Evolutionary conservation across 2,329 filamentous ascomycete genomes (phyloP).

Genomic region (Aspergillus piperis): DNA sequence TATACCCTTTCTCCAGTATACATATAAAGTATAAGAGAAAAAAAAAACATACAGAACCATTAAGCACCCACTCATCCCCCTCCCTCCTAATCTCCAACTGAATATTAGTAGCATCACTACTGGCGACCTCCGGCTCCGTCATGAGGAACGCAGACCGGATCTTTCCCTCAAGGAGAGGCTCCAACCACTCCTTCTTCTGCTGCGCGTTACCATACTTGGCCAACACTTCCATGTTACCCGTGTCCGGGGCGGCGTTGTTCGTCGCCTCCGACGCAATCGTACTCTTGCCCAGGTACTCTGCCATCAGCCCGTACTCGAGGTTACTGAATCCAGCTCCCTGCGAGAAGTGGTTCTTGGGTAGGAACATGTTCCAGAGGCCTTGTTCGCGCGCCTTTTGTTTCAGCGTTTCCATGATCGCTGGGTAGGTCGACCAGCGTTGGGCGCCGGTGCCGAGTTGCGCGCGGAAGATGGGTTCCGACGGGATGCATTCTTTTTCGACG

Average conservation of each 20-base stretch:
- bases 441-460: conserved; percentile 78
- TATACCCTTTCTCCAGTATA: too few relatives aligned
- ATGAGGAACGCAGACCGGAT: conserved; percentile 90
- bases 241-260: conserved; percentile 89
- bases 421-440: conserved; percentile 77
- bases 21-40: conserved; percentile 8
- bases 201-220: conserved; percentile 86
- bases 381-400: conserved; percentile 80
- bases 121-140: conserved; percentile 88
- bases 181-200: conserved; percentile 83
- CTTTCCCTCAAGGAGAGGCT: conserved; percentile 76
- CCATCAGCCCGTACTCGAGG: conserved; percentile 96
- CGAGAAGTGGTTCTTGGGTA: conserved; percentile 92
- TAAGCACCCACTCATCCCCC: conserved; percentile 86
- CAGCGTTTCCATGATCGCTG: conserved; percentile 80
- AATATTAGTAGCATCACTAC: conserved; percentile 91
- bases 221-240: conserved; percentile 93
- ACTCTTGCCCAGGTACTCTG: conserved; percentile 89
- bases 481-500: conserved; percentile 92
- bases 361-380: conserved; percentile 97
- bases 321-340: conserved; percentile 94
- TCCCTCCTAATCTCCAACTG: conserved; percentile 78
- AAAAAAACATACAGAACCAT: conserved; percentile 67
- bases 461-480: conserved; percentile 76
- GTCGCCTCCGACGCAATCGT: conserved; percentile 79